These are phyloP conservation scores for Fusarium buharicum DNA, from an alignment of 2,329 filamentous ascomycete species.

Conservation along the genomic window DNA sequence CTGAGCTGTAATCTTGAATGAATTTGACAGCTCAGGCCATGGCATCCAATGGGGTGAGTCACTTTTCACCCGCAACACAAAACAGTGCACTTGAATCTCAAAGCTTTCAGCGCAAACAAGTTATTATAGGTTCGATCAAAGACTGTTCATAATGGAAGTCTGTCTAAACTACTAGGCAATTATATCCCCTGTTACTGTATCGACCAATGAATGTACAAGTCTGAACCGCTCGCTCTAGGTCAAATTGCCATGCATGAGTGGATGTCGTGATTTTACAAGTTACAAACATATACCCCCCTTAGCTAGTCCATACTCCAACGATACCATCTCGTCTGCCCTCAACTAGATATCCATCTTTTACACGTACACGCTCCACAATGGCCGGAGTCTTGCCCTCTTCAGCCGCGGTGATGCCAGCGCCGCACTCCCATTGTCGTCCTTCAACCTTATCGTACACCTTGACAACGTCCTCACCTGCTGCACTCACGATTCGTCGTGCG, in stretches of 20 bases:
- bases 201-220: too few relatives aligned
- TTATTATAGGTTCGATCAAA: not conserved
- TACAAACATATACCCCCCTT: conserved; percentile 41
- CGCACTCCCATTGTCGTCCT: conserved; percentile 95
- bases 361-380: conserved; percentile 84
- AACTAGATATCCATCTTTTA: conserved; percentile 93
- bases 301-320: conserved; percentile 90
- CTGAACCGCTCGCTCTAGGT: conserved; percentile 3
- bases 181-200: not conserved
- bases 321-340: conserved; percentile 89
- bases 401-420: conserved; percentile 78
- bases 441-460: conserved; percentile 99
- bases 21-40: conserved; percentile 9
- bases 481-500: conserved; percentile 84
- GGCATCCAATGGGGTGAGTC: conserved; percentile 4
- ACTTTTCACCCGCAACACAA: not conserved
- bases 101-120: too few relatives aligned
- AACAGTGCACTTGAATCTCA: not conserved
- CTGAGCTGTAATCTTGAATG: conserved; percentile 5
- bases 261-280: conserved; percentile 43
- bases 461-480: conserved; percentile 90
- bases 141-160: not conserved
- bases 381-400: conserved; percentile 72
- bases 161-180: too few relatives aligned
- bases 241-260: conserved; percentile 29